phyloP scores from a whole-genome alignment of 2,329 filamentous ascomycete genomes.

The Gnomoniopsis smithogilvyi region DNA sequence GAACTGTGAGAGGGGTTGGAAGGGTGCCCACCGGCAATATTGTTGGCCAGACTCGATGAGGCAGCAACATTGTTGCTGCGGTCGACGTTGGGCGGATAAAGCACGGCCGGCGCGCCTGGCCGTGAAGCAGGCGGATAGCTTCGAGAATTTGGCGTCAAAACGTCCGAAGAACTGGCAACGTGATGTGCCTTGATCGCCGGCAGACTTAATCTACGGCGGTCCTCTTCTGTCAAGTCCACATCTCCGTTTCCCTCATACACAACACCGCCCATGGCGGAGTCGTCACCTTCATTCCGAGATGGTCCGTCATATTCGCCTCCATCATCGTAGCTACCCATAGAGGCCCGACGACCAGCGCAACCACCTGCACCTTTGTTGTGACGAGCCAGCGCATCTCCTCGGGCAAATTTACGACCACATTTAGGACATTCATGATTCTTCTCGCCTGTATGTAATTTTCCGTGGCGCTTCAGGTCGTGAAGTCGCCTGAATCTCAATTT shows the following conservation, averaged over 20 bases:
- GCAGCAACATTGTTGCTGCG: slow-evolving; percentile 48
- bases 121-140: slow-evolving; percentile 72
- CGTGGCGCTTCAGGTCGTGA: slow-evolving; percentile 93
- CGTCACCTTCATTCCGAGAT: slow-evolving; percentile 47
- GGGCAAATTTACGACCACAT: slow-evolving; percentile 90
- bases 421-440: slow-evolving; percentile 92
- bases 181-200: slow-evolving; percentile 74
- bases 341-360: slow-evolving; percentile 86
- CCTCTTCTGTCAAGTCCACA: slow-evolving; percentile 57
- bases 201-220: slow-evolving; percentile 63
- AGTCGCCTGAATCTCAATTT: slow-evolving; percentile 87
- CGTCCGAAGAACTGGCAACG: slow-evolving; percentile 53
- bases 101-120: slow-evolving; percentile 45
- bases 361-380: slow-evolving; percentile 96
- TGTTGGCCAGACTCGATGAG: slow-evolving; percentile 48
- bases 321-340: slow-evolving; percentile 76
- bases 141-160: slow-evolving; percentile 60
- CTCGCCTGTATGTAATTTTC: slow-evolving; percentile 94
- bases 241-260: slow-evolving; percentile 58
- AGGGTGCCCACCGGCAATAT: slow-evolving; percentile 35
- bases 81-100: slow-evolving; percentile 61
- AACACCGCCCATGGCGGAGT: slow-evolving; percentile 54
- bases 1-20: not conserved
- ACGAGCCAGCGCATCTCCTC: slow-evolving; percentile 88
- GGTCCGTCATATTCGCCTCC: slow-evolving; percentile 68